A percentile compares a stretch with the other conserved stretches of the same genome.
These are phyloP conservation scores for Allium fistulosum DNA, from an alignment of 106 monocot genomes.

Conservation along the genomic window DNA sequence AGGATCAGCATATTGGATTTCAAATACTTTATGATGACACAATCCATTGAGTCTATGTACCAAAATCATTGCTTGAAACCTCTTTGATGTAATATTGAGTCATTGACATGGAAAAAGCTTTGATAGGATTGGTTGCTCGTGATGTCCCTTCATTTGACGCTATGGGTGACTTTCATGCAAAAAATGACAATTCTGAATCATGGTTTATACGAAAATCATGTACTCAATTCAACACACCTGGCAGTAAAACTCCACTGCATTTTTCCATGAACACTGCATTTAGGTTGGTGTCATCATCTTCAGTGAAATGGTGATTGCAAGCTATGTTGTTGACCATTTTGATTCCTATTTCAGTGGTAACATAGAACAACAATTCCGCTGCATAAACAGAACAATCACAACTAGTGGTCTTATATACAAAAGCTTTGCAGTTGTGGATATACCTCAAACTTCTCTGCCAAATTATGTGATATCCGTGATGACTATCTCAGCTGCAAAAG, in stretches of 20 bases:
- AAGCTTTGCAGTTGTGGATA: slow-evolving; percentile 66
- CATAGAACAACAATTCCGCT: slow-evolving; percentile 15
- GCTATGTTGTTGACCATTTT: slow-evolving; percentile 28
- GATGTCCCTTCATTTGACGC: slow-evolving; percentile 15
- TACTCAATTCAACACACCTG: slow-evolving; percentile 47
- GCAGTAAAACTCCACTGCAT: slow-evolving; percentile 60
- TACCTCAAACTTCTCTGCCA: slow-evolving; percentile 82
- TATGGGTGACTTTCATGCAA: slow-evolving; percentile 14
- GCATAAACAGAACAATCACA: slow-evolving; percentile 2
- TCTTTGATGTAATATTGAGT: too few species aligned
- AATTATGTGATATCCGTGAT: slow-evolving; percentile 55
- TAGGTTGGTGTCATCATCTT: slow-evolving; percentile 66
- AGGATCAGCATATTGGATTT: too few species aligned
- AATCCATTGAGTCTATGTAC: too few species aligned
- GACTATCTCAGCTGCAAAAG: slow-evolving; percentile 37
- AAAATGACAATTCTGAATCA: slow-evolving; percentile 17
- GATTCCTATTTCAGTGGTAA: slow-evolving; percentile 14
- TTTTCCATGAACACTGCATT: slow-evolving; percentile 75
- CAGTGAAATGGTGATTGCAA: slow-evolving; percentile 69
- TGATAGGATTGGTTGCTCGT: slow-evolving; percentile 59
- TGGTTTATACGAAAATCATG: slow-evolving; percentile 16
- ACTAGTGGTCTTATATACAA: slow-evolving; percentile 25
- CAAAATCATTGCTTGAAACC: too few species aligned
- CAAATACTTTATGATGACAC: too few species aligned
- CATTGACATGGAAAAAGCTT: slow-evolving; percentile 90